These are phyloP conservation scores for Stachybotrys echinatus DNA, from an alignment of 2,329 filamentous ascomycete species.

Conservation along the genomic window DNA sequence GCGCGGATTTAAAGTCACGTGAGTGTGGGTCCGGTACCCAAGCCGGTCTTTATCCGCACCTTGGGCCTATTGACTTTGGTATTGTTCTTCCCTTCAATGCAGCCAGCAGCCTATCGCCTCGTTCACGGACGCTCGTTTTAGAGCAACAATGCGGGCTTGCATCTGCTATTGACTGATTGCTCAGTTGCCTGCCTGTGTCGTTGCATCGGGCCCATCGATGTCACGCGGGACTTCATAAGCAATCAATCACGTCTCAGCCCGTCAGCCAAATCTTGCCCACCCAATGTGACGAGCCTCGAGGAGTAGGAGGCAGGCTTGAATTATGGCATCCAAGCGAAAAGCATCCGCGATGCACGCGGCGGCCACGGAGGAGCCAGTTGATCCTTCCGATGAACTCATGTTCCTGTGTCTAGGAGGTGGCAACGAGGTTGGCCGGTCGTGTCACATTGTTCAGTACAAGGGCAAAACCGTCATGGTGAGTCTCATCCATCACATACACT, in stretches of 20 bases:
- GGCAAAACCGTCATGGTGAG: slow-evolving; percentile 96
- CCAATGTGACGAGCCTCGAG: background rate
- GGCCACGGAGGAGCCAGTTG: slow-evolving; percentile 75
- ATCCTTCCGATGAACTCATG: slow-evolving; percentile 89
- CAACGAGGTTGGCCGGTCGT: slow-evolving; percentile 94
- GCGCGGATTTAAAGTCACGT: slow-evolving; percentile 41
- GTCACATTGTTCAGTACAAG: slow-evolving; percentile 98
- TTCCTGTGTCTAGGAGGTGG: slow-evolving; percentile 92
- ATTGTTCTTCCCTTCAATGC: background rate
- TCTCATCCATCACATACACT: background rate
- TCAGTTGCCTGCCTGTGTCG: background rate
- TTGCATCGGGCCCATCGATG: background rate
- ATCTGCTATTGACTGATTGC: background rate
- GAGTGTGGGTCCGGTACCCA: slow-evolving; percentile 14
- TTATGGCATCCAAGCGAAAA: slow-evolving; percentile 93
- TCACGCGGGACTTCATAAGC: background rate
- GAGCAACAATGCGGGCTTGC: background rate
- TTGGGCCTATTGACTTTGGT: background rate
- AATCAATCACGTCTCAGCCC: background rate
- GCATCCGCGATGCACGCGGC: slow-evolving; percentile 66
- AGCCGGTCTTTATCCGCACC: background rate
- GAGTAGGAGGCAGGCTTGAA: slow-evolving; percentile 7
- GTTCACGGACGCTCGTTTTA: too few species aligned
- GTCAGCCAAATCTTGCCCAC: background rate
- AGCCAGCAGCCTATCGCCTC: background rate